Evolutionary conservation across 2,329 filamentous ascomycete species (phyloP).

Genomic region (Phyllosticta citriasiana): DNA sequence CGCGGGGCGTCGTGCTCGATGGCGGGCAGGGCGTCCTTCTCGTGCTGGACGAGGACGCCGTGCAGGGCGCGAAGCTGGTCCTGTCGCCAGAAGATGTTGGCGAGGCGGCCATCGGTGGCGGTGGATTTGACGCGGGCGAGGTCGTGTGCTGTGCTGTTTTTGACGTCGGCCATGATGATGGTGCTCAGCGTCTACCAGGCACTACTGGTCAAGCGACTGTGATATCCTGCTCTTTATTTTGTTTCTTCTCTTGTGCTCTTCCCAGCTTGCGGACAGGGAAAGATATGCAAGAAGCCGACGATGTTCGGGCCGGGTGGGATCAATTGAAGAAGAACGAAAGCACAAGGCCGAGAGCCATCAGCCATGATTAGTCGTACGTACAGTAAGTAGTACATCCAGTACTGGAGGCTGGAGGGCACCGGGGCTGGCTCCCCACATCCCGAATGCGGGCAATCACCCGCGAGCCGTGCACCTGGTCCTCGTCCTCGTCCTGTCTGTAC

Average conservation of each 20-base stretch:
- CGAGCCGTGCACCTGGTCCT: not conserved
- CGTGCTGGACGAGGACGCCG: slow-evolving; percentile 26
- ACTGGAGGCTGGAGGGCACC: not conserved
- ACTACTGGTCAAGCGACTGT: not conserved
- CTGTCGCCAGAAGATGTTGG: slow-evolving; percentile 38
- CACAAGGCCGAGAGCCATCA: not conserved
- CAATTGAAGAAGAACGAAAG: not conserved
- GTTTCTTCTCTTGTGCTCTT: not conserved
- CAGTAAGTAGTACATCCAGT: too few species aligned
- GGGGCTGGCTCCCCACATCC: not conserved
- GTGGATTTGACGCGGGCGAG: slow-evolving; percentile 30
- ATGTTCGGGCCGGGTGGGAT: not conserved
- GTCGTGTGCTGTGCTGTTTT: slow-evolving; percentile 17
- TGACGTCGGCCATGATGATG: slow-evolving; percentile 12
- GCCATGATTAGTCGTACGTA: not conserved
- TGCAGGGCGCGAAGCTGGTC: slow-evolving; percentile 37
- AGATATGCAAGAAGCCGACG: not conserved
- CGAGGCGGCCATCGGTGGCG: slow-evolving; percentile 35
- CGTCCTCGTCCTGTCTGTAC: not conserved
- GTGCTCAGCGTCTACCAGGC: not conserved
- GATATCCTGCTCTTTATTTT: not conserved
- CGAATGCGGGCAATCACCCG: not conserved
- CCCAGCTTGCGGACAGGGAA: not conserved
- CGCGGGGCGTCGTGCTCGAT: slow-evolving; percentile 30
- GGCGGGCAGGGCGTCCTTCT: slow-evolving; percentile 28